Base-by-base conservation (phyloP, 495 filamentous ascomycete genomes). In the Thermochaetoides thermophila region DNA sequence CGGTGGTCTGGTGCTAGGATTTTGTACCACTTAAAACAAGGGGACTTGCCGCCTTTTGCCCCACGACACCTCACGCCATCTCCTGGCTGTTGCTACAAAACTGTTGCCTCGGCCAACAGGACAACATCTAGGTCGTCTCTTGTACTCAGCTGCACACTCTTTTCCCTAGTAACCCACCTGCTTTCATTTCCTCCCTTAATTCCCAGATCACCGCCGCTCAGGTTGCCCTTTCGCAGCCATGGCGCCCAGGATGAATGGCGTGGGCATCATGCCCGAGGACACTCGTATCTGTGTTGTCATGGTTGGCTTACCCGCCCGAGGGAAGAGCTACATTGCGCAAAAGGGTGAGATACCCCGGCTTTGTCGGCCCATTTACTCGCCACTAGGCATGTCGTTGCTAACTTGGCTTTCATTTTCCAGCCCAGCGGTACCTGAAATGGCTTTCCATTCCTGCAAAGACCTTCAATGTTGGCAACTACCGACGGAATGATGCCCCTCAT, bases 231-330 rank as follows among this genome's bases (percentile, higher is more conserved):
- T 32, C 18, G 36, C 43, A 45, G 51, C 21, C 13, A 66, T 66
- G 63, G 50, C 57, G 41, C 59, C 57, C 32, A 55, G 42, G 37
- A 57, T 51, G 54, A 67, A 65, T 33, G 60, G 61, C 37, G 45
- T 60, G 42, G 63, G 55, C 21, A 51, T 67, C 40, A 75, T 91
- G 81, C 81, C 80, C 40, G 89, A 95, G 61, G 84, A 94, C 46
- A 84, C 81, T 19, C 80, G 78, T 49, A 92, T 97, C 55, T 94
- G 85, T 48, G 86, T 97, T n/a, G 81, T 96, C 34, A 95, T 97
- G 89, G 89, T 97, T 29, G 89, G 89, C 26, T 64, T 97, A 39
- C 89, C 89, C 25, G 89, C 89, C 35, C 69, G 89, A 33, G 89
- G 89, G 49, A 97, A 97, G 68, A 89, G 81, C 57, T 76, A 93